Evolutionary conservation across 78 protist genomes (phyloP).

Genomic region (Dictyostelium intermedium): DNA sequence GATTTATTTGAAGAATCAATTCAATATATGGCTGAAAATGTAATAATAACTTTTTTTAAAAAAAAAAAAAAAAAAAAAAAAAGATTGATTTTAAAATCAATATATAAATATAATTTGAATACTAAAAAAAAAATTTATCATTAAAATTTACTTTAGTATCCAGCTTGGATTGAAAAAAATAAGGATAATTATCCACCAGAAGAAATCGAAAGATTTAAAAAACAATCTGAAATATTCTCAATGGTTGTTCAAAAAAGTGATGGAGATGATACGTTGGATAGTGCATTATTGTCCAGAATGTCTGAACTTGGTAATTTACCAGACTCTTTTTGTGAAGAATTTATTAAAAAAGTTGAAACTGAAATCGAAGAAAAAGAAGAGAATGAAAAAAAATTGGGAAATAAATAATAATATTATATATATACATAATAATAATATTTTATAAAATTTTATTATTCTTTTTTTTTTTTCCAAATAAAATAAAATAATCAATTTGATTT

Average conservation of each 20-base stretch:
- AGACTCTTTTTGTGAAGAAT: constrained; percentile 57
- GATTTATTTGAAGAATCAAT: constrained; percentile 43
- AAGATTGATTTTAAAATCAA: not conserved
- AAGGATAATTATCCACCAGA: constrained; percentile 35
- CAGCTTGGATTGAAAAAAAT: constrained; percentile 65
- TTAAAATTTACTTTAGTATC: too few relatives aligned
- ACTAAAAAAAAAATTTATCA: too few relatives aligned
- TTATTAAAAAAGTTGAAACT: not conserved
- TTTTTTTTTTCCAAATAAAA: not conserved
- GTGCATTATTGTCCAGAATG: not conserved
- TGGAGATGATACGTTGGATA: not conserved
- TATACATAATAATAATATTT: not conserved
- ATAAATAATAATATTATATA: not conserved
- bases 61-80: not conserved
- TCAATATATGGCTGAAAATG: constrained; percentile 29
- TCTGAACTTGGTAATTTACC: constrained; percentile 40
- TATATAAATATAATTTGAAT: too few relatives aligned
- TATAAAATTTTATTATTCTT: not conserved
- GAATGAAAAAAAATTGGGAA: not conserved
- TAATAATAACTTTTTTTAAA: not conserved
- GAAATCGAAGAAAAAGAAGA: not conserved
- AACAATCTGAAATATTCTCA: constrained; percentile 33
- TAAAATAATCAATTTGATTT: not conserved
- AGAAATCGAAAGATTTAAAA: constrained; percentile 29
- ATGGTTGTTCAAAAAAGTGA: not conserved